Base-by-base conservation (phyloP, 352 stramenopile genomes). In the Pythium aquatile region DNA sequence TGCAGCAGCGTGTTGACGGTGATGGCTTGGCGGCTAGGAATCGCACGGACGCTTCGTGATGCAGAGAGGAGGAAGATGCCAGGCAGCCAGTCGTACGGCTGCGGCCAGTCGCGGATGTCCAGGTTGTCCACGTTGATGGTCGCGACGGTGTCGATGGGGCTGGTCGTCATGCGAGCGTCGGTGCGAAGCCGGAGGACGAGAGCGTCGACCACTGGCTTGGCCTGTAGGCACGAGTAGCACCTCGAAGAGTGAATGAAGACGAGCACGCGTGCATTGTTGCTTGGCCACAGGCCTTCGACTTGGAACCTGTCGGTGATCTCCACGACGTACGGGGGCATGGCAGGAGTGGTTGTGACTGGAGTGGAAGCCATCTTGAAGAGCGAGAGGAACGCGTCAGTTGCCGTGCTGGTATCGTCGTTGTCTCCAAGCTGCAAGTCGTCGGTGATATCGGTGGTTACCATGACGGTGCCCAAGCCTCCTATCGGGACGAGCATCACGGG, bases 191-290 rank as follows among this genome's bases (percentile, higher is more conserved):
- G 13, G 10, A 17, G 3, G 3, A 29, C 17, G 8, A 71, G 6
- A 0, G 28, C 42, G 20, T 62, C 58, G 48, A 70, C 2, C 29
- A 46, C 29, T 16, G n/a, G 53, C 32, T 58, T 61, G 13, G 63
- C 63, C 37, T 69, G 62, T 47, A 54, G 54, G 46, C 62, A 68
- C 17, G 62, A 53, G 47, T 63, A 68, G 47, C 62, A 68, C 11
- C 16, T 39, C 5, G 9, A 7, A 11, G 62, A 68, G 55, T 71
- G 54, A 30, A 71, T 28, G 9, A 66, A 24, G 11, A 71, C 58
- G 2, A 71, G 65, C 13, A 66, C 51, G 16, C 26, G 47, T 4
- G 16, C 11, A 13, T 48, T 32, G 16, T 28, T 9, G 8, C 44
- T 51, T 6, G 44, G 44, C 35, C 55, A 44, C 5, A 61, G 35